A percentile compares a stretch with the other conserved stretches of the same genome.
Evolutionary conservation across 2,329 filamentous ascomycete species (phyloP).

Genomic region (Fusarium palustre): DNA sequence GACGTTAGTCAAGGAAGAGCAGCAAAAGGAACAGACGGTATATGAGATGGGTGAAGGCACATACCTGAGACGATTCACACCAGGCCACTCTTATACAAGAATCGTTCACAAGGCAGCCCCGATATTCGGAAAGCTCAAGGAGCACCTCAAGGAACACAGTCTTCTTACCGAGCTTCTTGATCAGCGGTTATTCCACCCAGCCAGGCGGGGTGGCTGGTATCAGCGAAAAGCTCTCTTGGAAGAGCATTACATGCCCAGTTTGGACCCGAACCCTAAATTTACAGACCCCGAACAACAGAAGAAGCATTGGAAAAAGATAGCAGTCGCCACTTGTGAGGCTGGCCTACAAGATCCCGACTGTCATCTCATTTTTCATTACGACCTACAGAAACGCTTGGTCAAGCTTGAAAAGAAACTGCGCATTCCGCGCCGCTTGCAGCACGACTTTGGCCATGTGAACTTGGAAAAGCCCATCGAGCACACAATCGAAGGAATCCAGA

Average conservation of each 20-base stretch:
- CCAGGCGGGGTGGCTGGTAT: slow-evolving; percentile 91
- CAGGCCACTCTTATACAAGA: slow-evolving; percentile 92
- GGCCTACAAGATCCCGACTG: slow-evolving; percentile 90
- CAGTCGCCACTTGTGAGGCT: slow-evolving; percentile 83
- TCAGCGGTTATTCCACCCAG: slow-evolving; percentile 86
- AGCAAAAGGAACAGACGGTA: slow-evolving; percentile 78
- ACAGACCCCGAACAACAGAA: slow-evolving; percentile 68
- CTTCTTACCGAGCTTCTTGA: slow-evolving; percentile 79
- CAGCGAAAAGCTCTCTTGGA: slow-evolving; percentile 94
- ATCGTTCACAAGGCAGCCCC: slow-evolving; percentile 89
- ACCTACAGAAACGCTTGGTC: slow-evolving; percentile 90
- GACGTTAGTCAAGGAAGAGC: slow-evolving; percentile 76
- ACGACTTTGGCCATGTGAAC: slow-evolving; percentile 90
- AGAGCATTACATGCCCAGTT: slow-evolving; percentile 88
- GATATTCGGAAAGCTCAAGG: slow-evolving; percentile 83
- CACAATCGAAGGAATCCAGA: slow-evolving; percentile 79
- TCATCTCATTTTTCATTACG: slow-evolving; percentile 93
- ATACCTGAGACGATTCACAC: slow-evolving; percentile 89
- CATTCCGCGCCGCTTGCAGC: slow-evolving; percentile 85
- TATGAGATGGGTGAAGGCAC: slow-evolving; percentile 88
- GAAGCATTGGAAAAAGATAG: slow-evolving; percentile 83
- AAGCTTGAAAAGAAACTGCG: slow-evolving; percentile 90
- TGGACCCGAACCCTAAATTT: slow-evolving; percentile 59
- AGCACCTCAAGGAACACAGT: slow-evolving; percentile 80
- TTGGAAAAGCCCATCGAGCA: slow-evolving; percentile 82